Evolutionary conservation across 805 yeast genomes (phyloP), one percentile per base, ranked within the genome.

Genomic region (Yueomyces sinensis): DNA sequence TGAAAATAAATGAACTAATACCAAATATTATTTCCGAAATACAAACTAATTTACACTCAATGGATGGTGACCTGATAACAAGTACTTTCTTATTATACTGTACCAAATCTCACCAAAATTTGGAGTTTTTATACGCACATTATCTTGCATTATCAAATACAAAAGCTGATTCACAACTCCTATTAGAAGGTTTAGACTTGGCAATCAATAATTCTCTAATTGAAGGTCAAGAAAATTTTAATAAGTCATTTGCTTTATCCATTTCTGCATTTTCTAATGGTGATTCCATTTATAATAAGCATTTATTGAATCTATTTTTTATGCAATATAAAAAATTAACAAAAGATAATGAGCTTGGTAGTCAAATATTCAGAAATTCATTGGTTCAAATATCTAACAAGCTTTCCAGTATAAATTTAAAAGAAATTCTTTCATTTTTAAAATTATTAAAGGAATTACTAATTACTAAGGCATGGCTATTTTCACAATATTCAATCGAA

Each of bases 401-500:
- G 11, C 11, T 20, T 7, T 48, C 54, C 1, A 37, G 43, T 28
- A 25, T 45, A 41, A 32, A 43, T 4, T 7, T n/a, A 9, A 19
- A 33, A 9, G 23, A 30, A 13, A 27, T 47, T 5, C 4, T 51
- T 4, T 33, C 37, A 2, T 29, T 60, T 9, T 38, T 65, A 18
- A 35, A 38, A 4, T 40, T 61, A 5, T 27, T 79, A 18, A 71
- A 64, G 39, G 34, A 45, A 0, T 38, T 70, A 7, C 52, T 79
- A 14, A 54, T 68, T 9, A 70, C 70, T 5, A 65, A 68, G 35
- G 44, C 69, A 0, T 73, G 82, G 78, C 42, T 70, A 1, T 63
- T 82, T 32, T 61, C 72, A 4, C 95, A 83, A 50, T 79, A 77
- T 47, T 52, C 72, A 0, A 56, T 76, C 15, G 95, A 83, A 51